Base-by-base conservation (phyloP, 768 basidiomycete species). In the Russula brevipes region DNA sequence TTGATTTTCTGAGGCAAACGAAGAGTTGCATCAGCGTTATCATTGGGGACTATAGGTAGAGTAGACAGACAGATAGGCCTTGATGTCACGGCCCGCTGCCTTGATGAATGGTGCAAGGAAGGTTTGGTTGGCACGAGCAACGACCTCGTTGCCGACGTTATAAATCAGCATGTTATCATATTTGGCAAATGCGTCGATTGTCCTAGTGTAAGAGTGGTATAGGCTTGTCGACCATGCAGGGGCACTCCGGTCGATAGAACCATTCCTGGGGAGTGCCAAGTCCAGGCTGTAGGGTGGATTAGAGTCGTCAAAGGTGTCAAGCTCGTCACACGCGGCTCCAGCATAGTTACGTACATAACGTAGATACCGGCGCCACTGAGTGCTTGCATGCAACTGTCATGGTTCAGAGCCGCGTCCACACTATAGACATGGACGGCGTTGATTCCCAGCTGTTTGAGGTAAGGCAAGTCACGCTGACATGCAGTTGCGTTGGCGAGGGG, bases 81-180 rank as follows among this genome's bases (percentile, higher is more conserved):
- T 94, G 67, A 84, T 77, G 72, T 97, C 94, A 44, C 94, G 85
- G 33, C 92, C 91, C 30, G 94, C 94, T 44, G 93, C 93, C 73
- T 94, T 95, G 71, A 97, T 82, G 73, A 83, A 97, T 5, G 92
- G 82, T 16, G 86, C 84, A 10, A 87, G 83, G 36, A 76, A 77
- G 16, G 90, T 90, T 57, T 76, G 75, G 46, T 81, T 80, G 19
- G 76, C 51, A 10, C 79, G 71, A 31, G 81, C 80, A 38, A 86
- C 88, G 64, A 83, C 80, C 68, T 96, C 94, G 70, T 97, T 97
- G 24, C 93, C 94, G 63, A 97, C 81, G 70, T 95, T 96, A 76
- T 81, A 95, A 11, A 86, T 94, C 60, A 96, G 77, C 16, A 97
- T 83, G 68, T 97, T 97, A 78, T 91, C 85, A 69, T 96, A 97